These are phyloP conservation scores for Aegilops tauschii DNA, from an alignment of 176 grass and related monocot genomes.

Conservation along the genomic window DNA sequence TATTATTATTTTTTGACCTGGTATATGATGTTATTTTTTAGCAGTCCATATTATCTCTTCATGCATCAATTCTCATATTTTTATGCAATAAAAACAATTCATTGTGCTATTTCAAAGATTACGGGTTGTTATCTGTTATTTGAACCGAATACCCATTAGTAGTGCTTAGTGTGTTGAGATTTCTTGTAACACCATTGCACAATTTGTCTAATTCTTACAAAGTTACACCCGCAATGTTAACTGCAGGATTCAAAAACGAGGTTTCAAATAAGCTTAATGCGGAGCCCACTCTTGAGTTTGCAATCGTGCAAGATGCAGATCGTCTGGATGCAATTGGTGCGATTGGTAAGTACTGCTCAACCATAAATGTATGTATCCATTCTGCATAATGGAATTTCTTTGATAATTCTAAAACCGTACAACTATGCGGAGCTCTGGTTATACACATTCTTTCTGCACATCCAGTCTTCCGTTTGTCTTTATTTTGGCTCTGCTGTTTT, in stretches of 20 bases:
- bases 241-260: conserved; percentile 87
- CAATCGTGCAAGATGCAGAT: conserved; percentile 94
- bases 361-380: not conserved
- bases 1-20: not conserved
- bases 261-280: conserved; percentile 42
- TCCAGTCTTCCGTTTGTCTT: not conserved
- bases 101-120: not conserved
- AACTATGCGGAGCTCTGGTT: not conserved
- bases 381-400: not conserved
- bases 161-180: not conserved
- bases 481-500: not conserved
- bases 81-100: not conserved
- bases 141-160: conserved; percentile 2
- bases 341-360: conserved; percentile 53
- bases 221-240: not conserved
- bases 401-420: not conserved
- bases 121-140: not conserved
- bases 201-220: conserved; percentile 1
- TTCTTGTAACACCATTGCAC: not conserved
- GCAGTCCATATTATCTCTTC: not conserved
- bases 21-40: conserved; percentile 6
- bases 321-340: conserved; percentile 89
- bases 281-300: conserved; percentile 64
- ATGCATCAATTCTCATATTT: not conserved
- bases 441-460: not conserved